A percentile compares a stretch with the other conserved stretches of the same genome.
Conservation (phyloP, 2,329 filamentous ascomycete species). For the Sarocladium brachiariae region DNA sequence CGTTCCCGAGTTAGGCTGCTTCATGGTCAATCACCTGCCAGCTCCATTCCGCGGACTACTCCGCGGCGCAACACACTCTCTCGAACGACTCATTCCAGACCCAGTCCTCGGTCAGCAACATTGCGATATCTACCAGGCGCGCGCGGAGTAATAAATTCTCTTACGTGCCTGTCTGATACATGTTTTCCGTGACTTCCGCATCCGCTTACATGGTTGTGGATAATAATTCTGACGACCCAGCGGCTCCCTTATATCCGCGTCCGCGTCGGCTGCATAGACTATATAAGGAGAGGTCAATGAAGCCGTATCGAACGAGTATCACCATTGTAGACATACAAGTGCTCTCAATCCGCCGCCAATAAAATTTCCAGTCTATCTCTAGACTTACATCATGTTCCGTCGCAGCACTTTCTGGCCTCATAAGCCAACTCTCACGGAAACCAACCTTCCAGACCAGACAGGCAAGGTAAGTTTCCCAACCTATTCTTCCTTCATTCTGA, state of each 20-base stretch:
- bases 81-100: not conserved
- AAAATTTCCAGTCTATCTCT: not conserved
- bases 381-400: not conserved
- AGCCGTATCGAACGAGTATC: not conserved
- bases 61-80: not conserved
- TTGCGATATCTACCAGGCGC: not conserved
- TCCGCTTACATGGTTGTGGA: no score
- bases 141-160: not conserved
- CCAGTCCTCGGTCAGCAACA: not conserved
- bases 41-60: not conserved
- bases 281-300: not conserved
- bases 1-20: no score
- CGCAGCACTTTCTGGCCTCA: conserved; percentile 5
- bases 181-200: no score
- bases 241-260: not conserved
- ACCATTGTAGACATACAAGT: not conserved
- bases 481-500: no score
- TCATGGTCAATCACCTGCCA: no score
- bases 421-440: conserved; percentile 8
- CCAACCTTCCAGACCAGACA: conserved; percentile 8
- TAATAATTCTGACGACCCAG: not conserved
- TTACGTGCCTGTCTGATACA: not conserved
- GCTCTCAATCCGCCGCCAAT: not conserved
- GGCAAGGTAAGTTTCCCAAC: conserved; percentile 3
- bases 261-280: not conserved